Conservation (phyloP, 108 stramenopile genomes). For the Schizochytrium sp. region DNA sequence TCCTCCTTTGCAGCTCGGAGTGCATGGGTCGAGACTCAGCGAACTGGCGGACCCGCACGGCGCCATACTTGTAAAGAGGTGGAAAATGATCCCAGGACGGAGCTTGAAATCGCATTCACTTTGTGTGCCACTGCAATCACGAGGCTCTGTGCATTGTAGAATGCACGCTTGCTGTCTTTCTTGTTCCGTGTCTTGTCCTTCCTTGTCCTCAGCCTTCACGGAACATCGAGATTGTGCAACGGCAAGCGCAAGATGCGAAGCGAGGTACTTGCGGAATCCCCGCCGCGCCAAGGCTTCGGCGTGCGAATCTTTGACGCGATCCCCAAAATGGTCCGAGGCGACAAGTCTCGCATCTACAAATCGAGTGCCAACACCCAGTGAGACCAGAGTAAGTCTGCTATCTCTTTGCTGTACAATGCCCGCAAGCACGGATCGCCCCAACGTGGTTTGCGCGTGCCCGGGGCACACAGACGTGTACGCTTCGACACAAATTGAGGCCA, state of each 20-base stretch:
- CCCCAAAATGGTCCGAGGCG: not conserved
- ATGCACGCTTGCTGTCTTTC: too few relatives aligned
- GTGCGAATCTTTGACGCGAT: not conserved
- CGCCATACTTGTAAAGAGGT: not conserved
- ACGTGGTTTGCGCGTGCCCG: not conserved
- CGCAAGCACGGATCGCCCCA: not conserved
- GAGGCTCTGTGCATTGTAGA: too few relatives aligned
- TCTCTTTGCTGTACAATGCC: not conserved
- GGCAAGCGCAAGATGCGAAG: not conserved
- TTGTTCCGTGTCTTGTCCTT: too few relatives aligned
- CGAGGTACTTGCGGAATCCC: not conserved
- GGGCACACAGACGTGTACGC: not conserved
- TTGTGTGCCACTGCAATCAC: too few relatives aligned
- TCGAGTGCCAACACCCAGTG: not conserved
- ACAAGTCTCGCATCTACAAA: not conserved
- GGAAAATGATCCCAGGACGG: not conserved
- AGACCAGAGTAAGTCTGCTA: not conserved
- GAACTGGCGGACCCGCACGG: slow-evolving; percentile 9
- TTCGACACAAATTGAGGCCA: not conserved
- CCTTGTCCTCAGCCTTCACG: too few relatives aligned
- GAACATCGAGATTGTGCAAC: too few relatives aligned
- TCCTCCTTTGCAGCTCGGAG: not conserved
- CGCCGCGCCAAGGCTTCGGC: not conserved
- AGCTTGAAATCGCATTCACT: not conserved
- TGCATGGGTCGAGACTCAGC: not conserved